Evolutionary conservation across 2,329 filamentous ascomycete species (phyloP), one percentile per base, ranked within the genome.

Genomic region (Akanthomyces dipterigenus): DNA sequence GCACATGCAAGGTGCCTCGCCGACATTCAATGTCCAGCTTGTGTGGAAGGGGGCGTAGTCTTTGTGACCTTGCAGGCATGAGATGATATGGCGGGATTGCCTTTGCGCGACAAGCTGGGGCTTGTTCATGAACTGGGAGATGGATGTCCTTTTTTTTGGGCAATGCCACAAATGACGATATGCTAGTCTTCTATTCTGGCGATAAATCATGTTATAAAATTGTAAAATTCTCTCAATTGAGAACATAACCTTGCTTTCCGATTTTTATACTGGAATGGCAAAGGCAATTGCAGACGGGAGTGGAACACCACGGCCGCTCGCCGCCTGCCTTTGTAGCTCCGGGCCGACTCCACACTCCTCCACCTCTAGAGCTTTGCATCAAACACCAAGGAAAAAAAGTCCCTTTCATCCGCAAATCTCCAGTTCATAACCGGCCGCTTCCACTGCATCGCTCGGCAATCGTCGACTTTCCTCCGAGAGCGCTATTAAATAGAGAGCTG

Each of bases 1-100:
- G 51, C 87, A 90, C 69, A 78, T 88, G 28, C 76, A 83, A 65
- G 79, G 69, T 14, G 68, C 66, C 24, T 71, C 78, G 38, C 76
- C 78, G 7, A 78, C 74, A 9, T 80, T 81, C 65, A 72, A 70
- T 49, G 75, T 80, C 16, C 74, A 77, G 64, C 67, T 77, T 49
- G 68, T 75, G 14, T 73, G 70, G 70, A 68, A 68, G 64, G 59
- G 67, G 48, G 67, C 65, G 55, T 62, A 20, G 28, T 9, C 9
- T 24, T 18, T 6, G 11, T 26, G 2, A 9, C 20, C n/a, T 11
- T 22, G 7, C n/a, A 8, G 8, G 18, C 12, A 5, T 40, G 8
- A 18, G 22, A 18, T 40, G 38, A 46, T 26, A 34, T 4, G 7
- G 40, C 49, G 22, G 58, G 38, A 28, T 60, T 60, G 46, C 20